Base-by-base conservation (phyloP, 2,329 filamentous ascomycete genomes). In the Zasmidium citrigriseum region DNA sequence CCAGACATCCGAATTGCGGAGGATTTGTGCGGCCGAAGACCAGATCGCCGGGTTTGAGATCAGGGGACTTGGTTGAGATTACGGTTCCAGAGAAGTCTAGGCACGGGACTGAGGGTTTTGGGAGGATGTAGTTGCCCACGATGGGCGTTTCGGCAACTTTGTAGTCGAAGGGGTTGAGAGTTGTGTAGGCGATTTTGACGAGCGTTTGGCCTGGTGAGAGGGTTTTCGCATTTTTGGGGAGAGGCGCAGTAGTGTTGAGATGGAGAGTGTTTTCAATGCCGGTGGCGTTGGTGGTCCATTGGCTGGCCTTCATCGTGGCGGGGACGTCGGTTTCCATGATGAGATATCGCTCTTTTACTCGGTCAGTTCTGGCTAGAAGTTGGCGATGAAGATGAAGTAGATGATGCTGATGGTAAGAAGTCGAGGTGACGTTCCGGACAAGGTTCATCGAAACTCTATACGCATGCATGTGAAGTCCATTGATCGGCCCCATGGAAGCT, bases 281-380 rank as follows among this genome's bases (percentile, higher is more conserved):
- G 29, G 75, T 76, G 2, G 69, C 60, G 4, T 79, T 75, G 61
- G 68, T 70, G 53, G 67, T 75, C 74, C 82, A 88, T 54, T 83
- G 78, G 83, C 84, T 87, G 55, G 83, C 83, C 65, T 77, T 79
- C 83, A 86, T 87, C n/a, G 73, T 79, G 0, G 71, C 24, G 54
- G 4, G 73, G 18, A 29, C n/a, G 27, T 16, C 18, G 9, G 16
- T 34, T 34, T 34, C 27, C 7, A 34, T 7, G 14, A 34, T 34
- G 27, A 7, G 27, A 14, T 34, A 7, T 7, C 7, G 27, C 27
- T 7, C 7, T 34, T 34, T 34, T 14, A 34, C 14, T 34, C 14
- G 27, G 7, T 7, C 14, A 7, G 7, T 34, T 34, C 27, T 34
- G 7, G 7, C 27, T 34, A 7, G 27, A 34, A 7, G 7, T 7